phyloP scores from a whole-genome alignment of 2,329 filamentous ascomycete genomes.

The Dactylellina parvicollis region DNA sequence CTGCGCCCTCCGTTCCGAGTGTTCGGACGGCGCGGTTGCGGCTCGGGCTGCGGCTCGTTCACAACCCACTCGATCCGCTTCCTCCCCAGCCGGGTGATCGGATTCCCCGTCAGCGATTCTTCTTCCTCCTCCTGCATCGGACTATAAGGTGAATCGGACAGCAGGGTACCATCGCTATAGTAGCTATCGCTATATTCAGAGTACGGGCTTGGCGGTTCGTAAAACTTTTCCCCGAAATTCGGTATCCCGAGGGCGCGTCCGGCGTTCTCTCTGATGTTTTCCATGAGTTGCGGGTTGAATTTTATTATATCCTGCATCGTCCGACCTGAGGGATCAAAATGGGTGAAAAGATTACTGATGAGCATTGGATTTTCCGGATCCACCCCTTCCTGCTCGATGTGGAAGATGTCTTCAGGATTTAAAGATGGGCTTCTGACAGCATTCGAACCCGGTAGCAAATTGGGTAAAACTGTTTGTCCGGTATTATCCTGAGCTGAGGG shows the following conservation, averaged over 20 bases:
- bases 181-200: too few species aligned
- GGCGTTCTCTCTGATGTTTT: neutral
- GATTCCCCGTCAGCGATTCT: too few species aligned
- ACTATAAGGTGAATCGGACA: too few species aligned
- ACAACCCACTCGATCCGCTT: too few species aligned
- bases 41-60: too few species aligned
- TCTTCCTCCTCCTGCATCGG: neutral
- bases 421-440: neutral
- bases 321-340: slow-evolving; percentile 4
- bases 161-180: too few species aligned
- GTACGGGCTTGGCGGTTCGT: neutral
- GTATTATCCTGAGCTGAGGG: too few species aligned
- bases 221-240: neutral
- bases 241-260: neutral
- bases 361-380: slow-evolving; percentile 4
- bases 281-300: slow-evolving; percentile 13
- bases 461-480: too few species aligned
- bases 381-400: slow-evolving; percentile 1
- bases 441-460: too few species aligned
- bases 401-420: neutral
- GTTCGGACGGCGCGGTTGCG: neutral
- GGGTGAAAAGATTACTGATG: neutral
- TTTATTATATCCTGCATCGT: slow-evolving; percentile 2
- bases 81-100: too few species aligned
- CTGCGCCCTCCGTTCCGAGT: neutral